A percentile compares a stretch with the other conserved stretches of the same genome.
Evolutionary conservation across 2,329 filamentous ascomycete species (phyloP).

Genomic region (Ophiosphaerella korrae): DNA sequence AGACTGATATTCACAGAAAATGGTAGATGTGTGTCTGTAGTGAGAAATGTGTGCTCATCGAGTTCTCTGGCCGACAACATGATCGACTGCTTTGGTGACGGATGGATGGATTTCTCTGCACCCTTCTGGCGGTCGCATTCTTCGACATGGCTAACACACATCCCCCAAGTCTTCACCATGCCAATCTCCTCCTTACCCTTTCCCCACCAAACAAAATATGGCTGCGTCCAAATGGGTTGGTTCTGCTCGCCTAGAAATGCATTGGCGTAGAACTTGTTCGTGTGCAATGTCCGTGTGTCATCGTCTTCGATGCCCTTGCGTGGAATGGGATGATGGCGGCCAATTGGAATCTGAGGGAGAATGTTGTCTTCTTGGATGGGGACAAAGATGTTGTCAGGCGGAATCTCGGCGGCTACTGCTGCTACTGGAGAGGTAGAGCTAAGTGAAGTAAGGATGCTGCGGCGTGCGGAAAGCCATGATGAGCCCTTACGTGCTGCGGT

Average conservation of each 20-base stretch:
- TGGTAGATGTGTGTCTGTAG: slow-evolving; percentile 57
- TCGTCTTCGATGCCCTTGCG: slow-evolving; percentile 46
- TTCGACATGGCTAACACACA: slow-evolving; percentile 77
- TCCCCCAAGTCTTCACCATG: slow-evolving; percentile 68
- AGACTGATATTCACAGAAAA: slow-evolving; percentile 73
- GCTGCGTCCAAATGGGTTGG: slow-evolving; percentile 73
- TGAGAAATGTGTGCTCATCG: slow-evolving; percentile 61
- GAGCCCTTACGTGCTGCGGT: background rate
- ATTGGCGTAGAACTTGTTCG: slow-evolving; percentile 75
- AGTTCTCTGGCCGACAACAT: slow-evolving; percentile 81
- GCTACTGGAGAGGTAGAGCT: slow-evolving; percentile 3
- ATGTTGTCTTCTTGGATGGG: slow-evolving; percentile 49
- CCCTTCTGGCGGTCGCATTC: slow-evolving; percentile 71
- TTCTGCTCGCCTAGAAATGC: slow-evolving; percentile 77
- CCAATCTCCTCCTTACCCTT: slow-evolving; percentile 54
- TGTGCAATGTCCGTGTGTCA: slow-evolving; percentile 60
- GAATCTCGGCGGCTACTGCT: slow-evolving; percentile 6
- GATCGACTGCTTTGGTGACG: slow-evolving; percentile 76
- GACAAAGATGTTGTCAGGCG: slow-evolving; percentile 47
- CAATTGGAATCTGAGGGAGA: slow-evolving; percentile 47
- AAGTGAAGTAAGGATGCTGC: slow-evolving; percentile 16
- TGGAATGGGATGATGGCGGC: slow-evolving; percentile 49
- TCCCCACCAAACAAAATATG: slow-evolving; percentile 55
- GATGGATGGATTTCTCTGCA: slow-evolving; percentile 63
- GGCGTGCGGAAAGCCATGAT: slow-evolving; percentile 14